Conservation (phyloP, 108 stramenopile species). For the Skeletonema menzelii region DNA sequence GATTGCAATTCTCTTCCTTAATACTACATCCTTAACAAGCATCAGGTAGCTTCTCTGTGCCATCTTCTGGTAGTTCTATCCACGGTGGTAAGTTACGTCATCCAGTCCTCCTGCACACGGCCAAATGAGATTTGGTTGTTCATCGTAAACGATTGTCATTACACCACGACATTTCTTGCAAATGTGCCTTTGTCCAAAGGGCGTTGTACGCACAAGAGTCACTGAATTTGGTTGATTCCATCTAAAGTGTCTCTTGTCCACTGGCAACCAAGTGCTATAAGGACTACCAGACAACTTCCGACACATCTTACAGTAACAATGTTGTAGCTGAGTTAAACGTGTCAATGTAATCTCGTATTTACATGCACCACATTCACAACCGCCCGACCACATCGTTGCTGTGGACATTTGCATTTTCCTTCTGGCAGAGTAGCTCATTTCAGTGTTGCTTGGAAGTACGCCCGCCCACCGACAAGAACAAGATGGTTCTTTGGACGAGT, state of each 20-base stretch:
- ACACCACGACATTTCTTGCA: conserved; percentile 34
- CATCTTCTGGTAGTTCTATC: conserved; percentile 34
- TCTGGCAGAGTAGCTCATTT: background rate
- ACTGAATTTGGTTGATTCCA: conserved; percentile 19
- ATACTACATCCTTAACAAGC: conserved; percentile 25
- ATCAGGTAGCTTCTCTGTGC: conserved; percentile 25
- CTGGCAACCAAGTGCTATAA: conserved; percentile 43
- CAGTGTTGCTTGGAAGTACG: background rate
- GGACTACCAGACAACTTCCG: conserved; percentile 41
- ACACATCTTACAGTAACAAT: conserved; percentile 50
- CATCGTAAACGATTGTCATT: conserved; percentile 53
- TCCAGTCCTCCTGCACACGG: conserved; percentile 44
- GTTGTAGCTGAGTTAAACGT: conserved; percentile 34
- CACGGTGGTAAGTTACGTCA: conserved; percentile 38
- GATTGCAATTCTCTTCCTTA: too few species aligned
- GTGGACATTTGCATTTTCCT: background rate
- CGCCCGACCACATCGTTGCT: background rate
- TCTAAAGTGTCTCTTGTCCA: conserved; percentile 21
- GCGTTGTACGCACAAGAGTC: conserved; percentile 23
- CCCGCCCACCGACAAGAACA: background rate
- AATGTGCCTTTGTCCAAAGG: conserved; percentile 42
- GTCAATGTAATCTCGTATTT: conserved; percentile 17
- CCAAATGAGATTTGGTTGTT: conserved; percentile 39
- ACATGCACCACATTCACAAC: conserved; percentile 35
- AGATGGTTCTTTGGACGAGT: conserved; percentile 2